Percentiles rank a stretch among this genome's conserved stretches.
phyloP scores from a whole-genome alignment of 768 basidiomycete species.

The Collybia mongolica region DNA sequence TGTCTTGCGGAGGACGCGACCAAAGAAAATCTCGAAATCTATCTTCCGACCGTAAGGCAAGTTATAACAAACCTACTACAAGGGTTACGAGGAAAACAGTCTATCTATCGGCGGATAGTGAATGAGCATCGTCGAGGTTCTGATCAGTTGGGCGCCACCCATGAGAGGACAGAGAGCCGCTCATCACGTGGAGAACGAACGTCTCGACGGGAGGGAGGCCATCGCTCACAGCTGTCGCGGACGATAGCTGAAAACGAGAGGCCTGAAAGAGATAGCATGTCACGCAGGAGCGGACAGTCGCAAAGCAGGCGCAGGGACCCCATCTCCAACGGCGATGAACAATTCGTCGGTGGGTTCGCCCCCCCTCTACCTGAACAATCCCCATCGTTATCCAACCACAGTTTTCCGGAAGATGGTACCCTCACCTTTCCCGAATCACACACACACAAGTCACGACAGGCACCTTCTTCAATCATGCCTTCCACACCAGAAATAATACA shows the following conservation, averaged over 20 bases:
- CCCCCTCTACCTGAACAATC: constrained; percentile 15
- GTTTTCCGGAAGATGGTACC: constrained; percentile 15
- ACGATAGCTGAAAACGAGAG: constrained; percentile 37
- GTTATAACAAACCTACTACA: constrained; percentile 94
- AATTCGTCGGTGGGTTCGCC: constrained; percentile 54
- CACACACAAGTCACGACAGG: constrained; percentile 6
- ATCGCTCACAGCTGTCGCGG: constrained; percentile 49
- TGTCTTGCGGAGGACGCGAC: constrained; percentile 91
- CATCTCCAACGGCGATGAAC: constrained; percentile 32
- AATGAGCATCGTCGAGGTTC: constrained; percentile 61
- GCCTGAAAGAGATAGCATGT: constrained; percentile 35
- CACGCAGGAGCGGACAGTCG: constrained; percentile 39
- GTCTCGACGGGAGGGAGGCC: constrained; percentile 42
- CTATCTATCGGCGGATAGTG: constrained; percentile 75
- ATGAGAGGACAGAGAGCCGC: constrained; percentile 58
- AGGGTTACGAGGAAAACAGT: constrained; percentile 91
- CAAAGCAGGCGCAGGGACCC: constrained; percentile 35
- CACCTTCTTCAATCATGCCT: constrained; percentile 3
- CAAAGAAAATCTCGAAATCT: constrained; percentile 79
- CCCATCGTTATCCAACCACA: constrained; percentile 6
- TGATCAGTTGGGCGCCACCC: constrained; percentile 33
- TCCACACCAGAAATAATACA: constrained; percentile 5
- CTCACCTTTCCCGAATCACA: constrained; percentile 7
- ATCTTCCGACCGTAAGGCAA: constrained; percentile 85
- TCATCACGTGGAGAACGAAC: constrained; percentile 48